Percentiles rank a stretch among this genome's conserved stretches.
Evolutionary conservation across 371 early-diverging fungal genomes (phyloP).

Genomic region (Mucor saturninus): DNA sequence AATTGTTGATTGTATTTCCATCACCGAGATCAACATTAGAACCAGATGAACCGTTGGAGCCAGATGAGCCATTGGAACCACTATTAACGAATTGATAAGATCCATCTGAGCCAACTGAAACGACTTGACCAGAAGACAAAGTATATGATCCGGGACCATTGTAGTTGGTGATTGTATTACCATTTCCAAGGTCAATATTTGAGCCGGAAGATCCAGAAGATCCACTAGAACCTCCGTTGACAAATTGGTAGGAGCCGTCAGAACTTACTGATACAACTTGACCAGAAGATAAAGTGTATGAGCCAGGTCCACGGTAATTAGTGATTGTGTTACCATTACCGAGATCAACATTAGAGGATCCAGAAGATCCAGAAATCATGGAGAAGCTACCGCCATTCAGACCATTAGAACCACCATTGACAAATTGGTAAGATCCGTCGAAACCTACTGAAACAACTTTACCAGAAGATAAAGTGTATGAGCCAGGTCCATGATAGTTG

Average conservation of each 20-base stretch:
- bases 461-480: slow-evolving; percentile 2
- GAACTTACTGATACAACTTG: background rate
- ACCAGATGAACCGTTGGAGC: background rate
- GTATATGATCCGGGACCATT: background rate
- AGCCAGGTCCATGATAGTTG: slow-evolving; percentile 2
- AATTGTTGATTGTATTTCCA: background rate
- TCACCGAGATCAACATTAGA: background rate
- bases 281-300: slow-evolving; percentile 5
- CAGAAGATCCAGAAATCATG: too few relatives aligned
- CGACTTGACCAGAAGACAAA: background rate
- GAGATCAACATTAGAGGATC: background rate
- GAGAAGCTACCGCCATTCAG: too few relatives aligned
- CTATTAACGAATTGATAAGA: slow-evolving; percentile 1
- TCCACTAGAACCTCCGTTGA: background rate
- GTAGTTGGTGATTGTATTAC: background rate
- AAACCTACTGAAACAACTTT: slow-evolving; percentile 3
- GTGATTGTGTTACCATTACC: background rate
- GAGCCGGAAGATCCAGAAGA: too few relatives aligned
- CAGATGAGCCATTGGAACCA: background rate
- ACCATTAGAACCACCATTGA: background rate
- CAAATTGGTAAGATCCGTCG: background rate
- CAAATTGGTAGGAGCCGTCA: background rate
- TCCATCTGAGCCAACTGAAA: background rate
- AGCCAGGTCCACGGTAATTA: slow-evolving; percentile 10
- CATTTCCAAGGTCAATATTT: background rate